phyloP scores from a whole-genome alignment of 2,329 filamentous ascomycete genomes.

The Cladosporium phlei region DNA sequence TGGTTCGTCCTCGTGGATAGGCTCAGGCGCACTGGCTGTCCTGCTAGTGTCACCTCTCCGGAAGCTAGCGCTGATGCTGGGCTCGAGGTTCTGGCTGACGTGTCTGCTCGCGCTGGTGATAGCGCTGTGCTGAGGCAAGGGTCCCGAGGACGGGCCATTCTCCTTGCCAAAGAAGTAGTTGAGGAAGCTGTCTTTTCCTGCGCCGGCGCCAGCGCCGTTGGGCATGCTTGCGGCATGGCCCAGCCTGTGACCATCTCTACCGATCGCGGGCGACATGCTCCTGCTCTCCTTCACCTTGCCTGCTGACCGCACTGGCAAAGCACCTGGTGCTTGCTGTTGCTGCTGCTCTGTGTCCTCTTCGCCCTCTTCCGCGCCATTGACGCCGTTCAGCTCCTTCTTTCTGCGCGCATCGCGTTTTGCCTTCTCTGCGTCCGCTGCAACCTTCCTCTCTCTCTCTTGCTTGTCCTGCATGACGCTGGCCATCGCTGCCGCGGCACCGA shows the following conservation, averaged over 20 bases:
- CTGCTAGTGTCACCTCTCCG: conserved; percentile 63
- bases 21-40: conserved; percentile 28
- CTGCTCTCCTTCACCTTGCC: conserved; percentile 52
- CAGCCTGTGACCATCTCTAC: conserved; percentile 40
- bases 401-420: conserved; percentile 79
- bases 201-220: conserved; percentile 42
- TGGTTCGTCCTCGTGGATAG: conserved; percentile 53
- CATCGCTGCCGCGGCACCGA: conserved; percentile 95
- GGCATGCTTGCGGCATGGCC: conserved; percentile 19
- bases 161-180: conserved; percentile 99
- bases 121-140: conserved; percentile 32
- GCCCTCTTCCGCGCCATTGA: conserved; percentile 67
- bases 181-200: conserved; percentile 83
- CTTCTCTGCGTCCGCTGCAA: conserved; percentile 73
- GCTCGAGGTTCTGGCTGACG: conserved; percentile 72
- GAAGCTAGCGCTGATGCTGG: conserved; percentile 78
- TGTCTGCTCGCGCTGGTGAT: conserved; percentile 54
- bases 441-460: conserved; percentile 87
- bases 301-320: conserved; percentile 51
- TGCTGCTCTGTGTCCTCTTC: conserved; percentile 57
- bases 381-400: conserved; percentile 70
- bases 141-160: conserved; percentile 48
- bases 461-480: conserved; percentile 91
- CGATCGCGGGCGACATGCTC: conserved; percentile 78
- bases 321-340: conserved; percentile 44